Evolutionary conservation across 495 filamentous ascomycete genomes (phyloP), one percentile per base, ranked within the genome.

Genomic region (Penicillium nucicola): DNA sequence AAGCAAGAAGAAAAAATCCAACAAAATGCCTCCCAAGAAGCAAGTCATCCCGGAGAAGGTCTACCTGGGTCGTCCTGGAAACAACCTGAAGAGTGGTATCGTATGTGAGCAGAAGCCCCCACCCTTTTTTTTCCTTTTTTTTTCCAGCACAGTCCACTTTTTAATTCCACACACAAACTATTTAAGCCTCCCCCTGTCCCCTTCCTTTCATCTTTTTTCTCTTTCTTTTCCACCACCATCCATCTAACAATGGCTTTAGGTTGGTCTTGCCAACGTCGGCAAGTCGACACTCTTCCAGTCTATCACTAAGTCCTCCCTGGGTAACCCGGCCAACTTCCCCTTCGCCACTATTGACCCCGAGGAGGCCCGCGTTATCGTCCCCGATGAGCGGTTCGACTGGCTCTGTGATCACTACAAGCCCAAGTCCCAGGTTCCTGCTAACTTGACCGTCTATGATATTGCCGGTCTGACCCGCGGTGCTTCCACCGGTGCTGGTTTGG

Each of bases 271-370:
- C 65, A 99, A 99, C 71, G 95, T 99, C 56, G 95, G 95, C 67
- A 99, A 99, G 76, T 99, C 95, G 50, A 99, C 95, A 19, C 86
- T 99, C 61, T 99, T 99, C 80, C 95, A 99, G 76, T 91, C 95
- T 57, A 96, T 99, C 77, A 99, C 95, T 55, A 97, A 96, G 79
- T 97, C 87, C 72, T 85, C 84, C 55, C 82, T 99, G 60, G 95
- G 95, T 75, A 99, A 99, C 77, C 95, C 95, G 57, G 95, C 93
- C 72, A 99, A 99, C 79, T 99, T 97, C 68, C 95, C 95, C 15
- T 99, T 92, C 77, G 95, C 95, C 57, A 99, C 95, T 59, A 97
- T 99, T 68, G 90, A 97, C 60, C 95, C 95, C 17, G 95, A 99
- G 76, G 95, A 99, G 75, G 91, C 95, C 44, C 89, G 92, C 55